Evolutionary conservation across 306 rosid genomes (phyloP).

Genomic region (Gleditsia sinensis): DNA sequence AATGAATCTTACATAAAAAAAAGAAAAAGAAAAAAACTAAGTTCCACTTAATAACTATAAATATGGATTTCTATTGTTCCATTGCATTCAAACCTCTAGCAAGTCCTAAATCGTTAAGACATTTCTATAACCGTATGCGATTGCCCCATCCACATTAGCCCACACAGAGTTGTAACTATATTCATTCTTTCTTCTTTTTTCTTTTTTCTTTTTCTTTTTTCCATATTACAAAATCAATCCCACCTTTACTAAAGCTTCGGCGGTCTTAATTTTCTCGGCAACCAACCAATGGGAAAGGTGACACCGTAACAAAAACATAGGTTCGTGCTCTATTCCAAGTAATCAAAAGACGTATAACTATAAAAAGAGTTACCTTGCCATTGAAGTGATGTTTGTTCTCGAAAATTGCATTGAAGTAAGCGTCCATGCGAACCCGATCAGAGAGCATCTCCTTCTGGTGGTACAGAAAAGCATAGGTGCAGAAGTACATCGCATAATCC

Average conservation of each 20-base stretch:
- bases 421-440: slow-evolving; percentile 97
- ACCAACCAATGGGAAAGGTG: not conserved
- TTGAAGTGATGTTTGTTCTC: slow-evolving; percentile 78
- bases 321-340: not conserved
- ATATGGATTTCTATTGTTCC: not conserved
- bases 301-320: not conserved
- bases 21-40: not conserved
- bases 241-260: not conserved
- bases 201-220: not conserved
- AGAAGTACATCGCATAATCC: slow-evolving; percentile 83
- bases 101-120: not conserved
- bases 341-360: not conserved
- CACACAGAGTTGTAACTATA: not conserved
- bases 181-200: not conserved
- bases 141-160: not conserved
- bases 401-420: slow-evolving; percentile 77
- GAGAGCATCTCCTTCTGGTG: slow-evolving; percentile 99
- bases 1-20: not conserved
- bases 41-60: not conserved
- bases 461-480: slow-evolving; percentile 86
- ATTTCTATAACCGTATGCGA: not conserved
- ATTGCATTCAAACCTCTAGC: not conserved
- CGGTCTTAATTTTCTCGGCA: too few species aligned
- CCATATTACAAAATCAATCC: not conserved
- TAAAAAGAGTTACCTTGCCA: slow-evolving; percentile 59